Conservation (phyloP, 1,284 basidiomycete species). For the Ustilago tritici region DNA sequence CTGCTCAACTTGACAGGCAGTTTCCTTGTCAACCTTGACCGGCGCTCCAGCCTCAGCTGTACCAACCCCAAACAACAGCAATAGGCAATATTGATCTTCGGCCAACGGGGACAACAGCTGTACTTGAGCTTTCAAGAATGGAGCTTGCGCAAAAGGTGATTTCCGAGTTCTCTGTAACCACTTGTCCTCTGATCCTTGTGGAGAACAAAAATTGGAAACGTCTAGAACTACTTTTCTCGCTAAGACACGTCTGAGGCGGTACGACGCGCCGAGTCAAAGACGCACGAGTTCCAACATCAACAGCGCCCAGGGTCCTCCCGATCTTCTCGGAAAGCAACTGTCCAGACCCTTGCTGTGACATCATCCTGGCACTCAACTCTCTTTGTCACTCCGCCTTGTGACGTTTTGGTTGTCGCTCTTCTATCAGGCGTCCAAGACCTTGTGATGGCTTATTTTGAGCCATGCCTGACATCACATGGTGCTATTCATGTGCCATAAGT, state of each 20-base stretch:
- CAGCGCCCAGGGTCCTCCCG: background rate
- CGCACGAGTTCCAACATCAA: background rate
- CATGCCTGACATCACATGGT: background rate
- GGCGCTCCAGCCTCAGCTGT: background rate
- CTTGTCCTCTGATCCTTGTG: constrained; percentile 1
- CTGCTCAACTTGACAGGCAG: too few species aligned
- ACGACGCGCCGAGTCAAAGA: constrained; percentile 6
- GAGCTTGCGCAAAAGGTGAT: background rate
- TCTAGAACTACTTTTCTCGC: constrained; percentile 1
- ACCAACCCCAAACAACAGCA: background rate
- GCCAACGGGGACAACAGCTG: background rate
- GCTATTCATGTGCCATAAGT: background rate
- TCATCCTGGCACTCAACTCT: background rate
- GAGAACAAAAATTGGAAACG: background rate
- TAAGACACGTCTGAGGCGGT: background rate
- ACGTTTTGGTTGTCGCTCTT: background rate
- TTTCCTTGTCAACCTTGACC: background rate
- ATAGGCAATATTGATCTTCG: background rate
- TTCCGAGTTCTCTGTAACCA: constrained; percentile 4
- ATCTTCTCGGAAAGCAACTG: constrained; percentile 5
- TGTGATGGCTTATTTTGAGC: too few species aligned
- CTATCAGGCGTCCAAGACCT: too few species aligned
- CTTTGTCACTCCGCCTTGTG: background rate
- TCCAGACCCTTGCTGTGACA: background rate
- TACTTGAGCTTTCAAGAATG: background rate